phyloP scores from a whole-genome alignment of 805 yeast species.

The Gaillardinia entomophila region DNA sequence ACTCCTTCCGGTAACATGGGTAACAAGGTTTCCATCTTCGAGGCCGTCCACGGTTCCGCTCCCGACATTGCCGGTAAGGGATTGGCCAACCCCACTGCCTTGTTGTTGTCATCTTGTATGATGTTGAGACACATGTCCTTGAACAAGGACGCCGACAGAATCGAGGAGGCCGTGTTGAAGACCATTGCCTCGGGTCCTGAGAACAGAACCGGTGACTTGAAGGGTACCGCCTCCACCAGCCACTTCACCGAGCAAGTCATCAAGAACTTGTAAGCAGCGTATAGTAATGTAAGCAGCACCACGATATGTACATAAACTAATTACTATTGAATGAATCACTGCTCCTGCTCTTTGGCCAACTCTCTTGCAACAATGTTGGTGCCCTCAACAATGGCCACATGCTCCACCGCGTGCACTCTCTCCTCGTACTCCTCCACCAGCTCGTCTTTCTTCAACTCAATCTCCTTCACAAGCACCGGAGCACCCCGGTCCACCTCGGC shows the following conservation, averaged over 20 bases:
- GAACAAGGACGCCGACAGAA: conserved; percentile 71
- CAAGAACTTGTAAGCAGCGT: conserved; percentile 48
- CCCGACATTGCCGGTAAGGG: conserved; percentile 99
- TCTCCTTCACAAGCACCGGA: conserved; percentile 77
- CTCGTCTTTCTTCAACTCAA: conserved; percentile 68
- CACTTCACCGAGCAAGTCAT: conserved; percentile 93
- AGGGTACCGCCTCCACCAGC: conserved; percentile 83
- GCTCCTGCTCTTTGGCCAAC: conserved; percentile 11
- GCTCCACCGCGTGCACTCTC: conserved; percentile 81
- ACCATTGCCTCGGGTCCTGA: conserved; percentile 95
- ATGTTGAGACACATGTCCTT: conserved; percentile 98
- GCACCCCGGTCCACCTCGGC: conserved; percentile 93
- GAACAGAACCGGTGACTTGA: conserved; percentile 94
- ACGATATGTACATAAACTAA: conserved; percentile 2
- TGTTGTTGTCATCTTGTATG: conserved; percentile 93
- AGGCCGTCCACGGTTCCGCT: conserved; percentile 99
- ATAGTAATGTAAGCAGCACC: conserved; percentile 7
- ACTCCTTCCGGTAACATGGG: conserved; percentile 99
- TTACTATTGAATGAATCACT: not conserved
- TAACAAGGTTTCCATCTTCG: conserved; percentile 94
- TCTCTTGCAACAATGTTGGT: conserved; percentile 54
- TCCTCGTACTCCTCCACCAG: conserved; percentile 72
- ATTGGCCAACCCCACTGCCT: conserved; percentile 97
- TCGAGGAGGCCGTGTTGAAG: conserved; percentile 79
- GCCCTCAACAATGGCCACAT: conserved; percentile 90